Conservation (phyloP, 1,139 yeast genomes). For the Magnusiomyces fungicola region DNA sequence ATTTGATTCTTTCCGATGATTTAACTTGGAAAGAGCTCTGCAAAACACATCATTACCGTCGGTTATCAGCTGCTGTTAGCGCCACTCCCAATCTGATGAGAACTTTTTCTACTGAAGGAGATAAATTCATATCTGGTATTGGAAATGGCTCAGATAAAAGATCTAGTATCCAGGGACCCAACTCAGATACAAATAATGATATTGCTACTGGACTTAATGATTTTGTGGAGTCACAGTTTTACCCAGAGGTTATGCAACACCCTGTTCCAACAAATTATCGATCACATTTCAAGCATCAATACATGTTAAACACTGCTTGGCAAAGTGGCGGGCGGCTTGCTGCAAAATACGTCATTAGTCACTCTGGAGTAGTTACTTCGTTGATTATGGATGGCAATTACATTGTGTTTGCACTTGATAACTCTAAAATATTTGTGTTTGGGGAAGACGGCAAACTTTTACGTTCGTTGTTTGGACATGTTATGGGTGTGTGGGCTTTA, state of each 20-base stretch:
- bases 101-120: too few relatives aligned
- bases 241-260: constrained; percentile 31
- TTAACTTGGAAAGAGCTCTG: constrained; percentile 39
- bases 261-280: constrained; percentile 35
- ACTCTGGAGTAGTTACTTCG: constrained; percentile 36
- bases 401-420: constrained; percentile 38
- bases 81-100: constrained; percentile 16
- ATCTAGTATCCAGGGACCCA: not conserved
- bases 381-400: constrained; percentile 33
- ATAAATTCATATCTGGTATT: not conserved
- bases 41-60: constrained; percentile 34
- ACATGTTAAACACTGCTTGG: constrained; percentile 38
- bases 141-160: not conserved
- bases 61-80: constrained; percentile 33
- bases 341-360: constrained; percentile 34
- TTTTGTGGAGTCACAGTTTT: constrained; percentile 30
- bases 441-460: constrained; percentile 59
- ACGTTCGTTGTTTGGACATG: constrained; percentile 77
- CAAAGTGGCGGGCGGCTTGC: constrained; percentile 36
- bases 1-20: constrained; percentile 36
- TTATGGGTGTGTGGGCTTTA: constrained; percentile 97
- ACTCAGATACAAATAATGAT: constrained; percentile 2
- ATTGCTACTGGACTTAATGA: constrained; percentile 18
- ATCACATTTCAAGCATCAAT: constrained; percentile 38
- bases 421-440: constrained; percentile 38